Conservation (phyloP, 225 moss, liverwort and hornwort genomes). For the Pseudoscleropodium purum region DNA sequence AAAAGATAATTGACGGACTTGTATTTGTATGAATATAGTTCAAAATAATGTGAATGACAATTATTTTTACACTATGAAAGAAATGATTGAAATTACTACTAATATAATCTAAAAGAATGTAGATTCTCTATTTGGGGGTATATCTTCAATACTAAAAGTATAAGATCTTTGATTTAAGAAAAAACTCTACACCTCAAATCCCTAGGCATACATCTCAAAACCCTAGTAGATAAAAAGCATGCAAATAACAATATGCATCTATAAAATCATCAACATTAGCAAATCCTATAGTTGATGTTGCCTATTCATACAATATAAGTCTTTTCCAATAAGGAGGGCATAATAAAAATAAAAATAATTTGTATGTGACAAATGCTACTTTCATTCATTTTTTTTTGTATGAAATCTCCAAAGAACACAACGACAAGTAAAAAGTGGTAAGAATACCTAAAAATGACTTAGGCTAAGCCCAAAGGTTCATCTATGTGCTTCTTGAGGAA, state of each 20-base stretch:
- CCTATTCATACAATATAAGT: neutral
- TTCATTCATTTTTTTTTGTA: neutral
- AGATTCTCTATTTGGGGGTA: neutral
- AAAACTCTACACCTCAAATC: rapidly evolving
- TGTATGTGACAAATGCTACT: neutral
- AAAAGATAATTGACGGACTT: neutral
- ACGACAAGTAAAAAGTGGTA: neutral
- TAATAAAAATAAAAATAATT: neutral
- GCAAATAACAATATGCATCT: neutral
- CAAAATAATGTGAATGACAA: neutral
- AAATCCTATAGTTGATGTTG: neutral
- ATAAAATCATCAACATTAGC: neutral
- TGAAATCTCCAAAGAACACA: neutral
- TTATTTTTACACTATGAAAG: neutral
- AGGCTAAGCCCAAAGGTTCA: too few species aligned
- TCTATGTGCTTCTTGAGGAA: neutral
- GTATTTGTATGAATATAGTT: neutral
- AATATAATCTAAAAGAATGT: neutral
- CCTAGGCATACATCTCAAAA: neutral
- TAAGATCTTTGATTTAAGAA: neutral
- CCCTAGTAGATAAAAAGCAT: neutral
- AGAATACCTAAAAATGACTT: rapidly evolving
- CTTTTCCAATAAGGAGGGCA: rapidly evolving
- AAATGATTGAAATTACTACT: too few species aligned
- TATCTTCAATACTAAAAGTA: neutral